Conservation (phyloP, 2,329 filamentous ascomycete genomes). For the Fragosphaeria purpurea region DNA sequence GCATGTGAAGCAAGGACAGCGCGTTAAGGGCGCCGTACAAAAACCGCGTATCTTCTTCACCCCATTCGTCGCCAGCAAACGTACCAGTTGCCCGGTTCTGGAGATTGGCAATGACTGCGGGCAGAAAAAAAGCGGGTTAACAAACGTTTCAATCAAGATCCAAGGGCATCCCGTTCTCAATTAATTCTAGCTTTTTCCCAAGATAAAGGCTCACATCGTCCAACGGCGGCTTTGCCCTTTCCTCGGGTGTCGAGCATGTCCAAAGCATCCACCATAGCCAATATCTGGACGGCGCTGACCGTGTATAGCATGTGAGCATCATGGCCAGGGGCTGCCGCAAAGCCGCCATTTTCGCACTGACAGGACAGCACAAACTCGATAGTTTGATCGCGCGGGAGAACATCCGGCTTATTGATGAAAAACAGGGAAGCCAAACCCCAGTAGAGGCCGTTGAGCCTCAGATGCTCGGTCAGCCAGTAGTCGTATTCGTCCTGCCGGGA, state of each 20-base stretch:
- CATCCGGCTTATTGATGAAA: slow-evolving; percentile 70
- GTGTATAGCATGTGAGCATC: slow-evolving; percentile 96
- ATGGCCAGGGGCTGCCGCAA: slow-evolving; percentile 87
- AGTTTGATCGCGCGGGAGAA: slow-evolving; percentile 67
- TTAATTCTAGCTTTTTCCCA: too few species aligned
- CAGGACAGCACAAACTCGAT: slow-evolving; percentile 95
- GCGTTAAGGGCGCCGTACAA: slow-evolving; percentile 85
- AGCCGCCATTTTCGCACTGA: slow-evolving; percentile 78
- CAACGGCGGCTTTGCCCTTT: slow-evolving; percentile 62
- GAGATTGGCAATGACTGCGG: slow-evolving; percentile 62
- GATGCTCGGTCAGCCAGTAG: slow-evolving; percentile 95
- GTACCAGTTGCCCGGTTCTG: slow-evolving; percentile 76
- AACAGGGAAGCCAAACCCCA: slow-evolving; percentile 90
- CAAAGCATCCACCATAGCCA: slow-evolving; percentile 76
- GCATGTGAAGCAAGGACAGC: slow-evolving; percentile 68
- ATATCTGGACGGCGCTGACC: slow-evolving; percentile 86
- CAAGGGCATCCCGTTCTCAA: too few species aligned
- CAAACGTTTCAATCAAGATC: too few species aligned
- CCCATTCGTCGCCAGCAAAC: slow-evolving; percentile 93
- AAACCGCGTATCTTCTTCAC: slow-evolving; percentile 90
- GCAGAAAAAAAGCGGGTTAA: background rate
- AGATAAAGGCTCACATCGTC: slow-evolving; percentile 49
- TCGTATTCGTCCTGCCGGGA: slow-evolving; percentile 88
- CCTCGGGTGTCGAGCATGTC: slow-evolving; percentile 67
- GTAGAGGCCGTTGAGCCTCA: slow-evolving; percentile 91